Conservation (phyloP, 1,139 yeast genomes). For the Kodamaea sp. region DNA sequence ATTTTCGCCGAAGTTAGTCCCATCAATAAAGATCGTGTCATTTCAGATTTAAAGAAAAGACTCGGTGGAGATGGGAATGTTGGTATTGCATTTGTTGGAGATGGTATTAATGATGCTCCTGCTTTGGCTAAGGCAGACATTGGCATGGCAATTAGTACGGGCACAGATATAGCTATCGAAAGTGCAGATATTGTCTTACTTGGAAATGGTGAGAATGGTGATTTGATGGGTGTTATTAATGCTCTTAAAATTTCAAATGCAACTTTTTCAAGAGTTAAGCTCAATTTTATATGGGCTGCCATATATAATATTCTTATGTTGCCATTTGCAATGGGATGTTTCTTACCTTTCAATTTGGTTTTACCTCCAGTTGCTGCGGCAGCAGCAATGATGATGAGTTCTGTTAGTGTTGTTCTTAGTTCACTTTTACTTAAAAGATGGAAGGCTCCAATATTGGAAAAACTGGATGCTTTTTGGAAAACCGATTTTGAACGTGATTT, state of each 20-base stretch:
- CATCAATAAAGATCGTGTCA: conserved; percentile 66
- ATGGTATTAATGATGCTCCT: conserved; percentile 96
- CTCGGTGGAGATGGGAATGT: conserved; percentile 29
- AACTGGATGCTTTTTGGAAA: conserved; percentile 9
- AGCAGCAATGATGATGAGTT: conserved; percentile 89
- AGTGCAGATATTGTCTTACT: conserved; percentile 88
- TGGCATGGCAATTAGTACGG: conserved; percentile 88
- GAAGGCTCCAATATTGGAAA: conserved; percentile 40
- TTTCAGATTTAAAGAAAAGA: conserved; percentile 52
- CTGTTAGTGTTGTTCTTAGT: conserved; percentile 82
- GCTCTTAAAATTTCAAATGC: conserved; percentile 69
- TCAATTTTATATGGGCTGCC: conserved; percentile 83
- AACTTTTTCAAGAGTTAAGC: conserved; percentile 72
- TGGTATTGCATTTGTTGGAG: conserved; percentile 85
- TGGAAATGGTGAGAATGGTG: conserved; percentile 27
- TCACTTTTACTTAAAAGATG: conserved; percentile 68
- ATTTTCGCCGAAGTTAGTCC: conserved; percentile 81
- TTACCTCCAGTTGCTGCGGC: conserved; percentile 90
- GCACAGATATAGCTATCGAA: conserved; percentile 94
- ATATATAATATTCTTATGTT: conserved; percentile 83
- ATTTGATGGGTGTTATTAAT: conserved; percentile 62
- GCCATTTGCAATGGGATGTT: conserved; percentile 93
- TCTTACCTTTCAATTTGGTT: conserved; percentile 73
- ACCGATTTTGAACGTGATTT: conserved; percentile 24
- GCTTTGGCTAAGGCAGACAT: conserved; percentile 85